A percentile compares a stretch with the other conserved stretches of the same genome.
These are phyloP conservation scores for Leccinum olivaceopallidum DNA, from an alignment of 768 basidiomycete species.

Conservation along the genomic window DNA sequence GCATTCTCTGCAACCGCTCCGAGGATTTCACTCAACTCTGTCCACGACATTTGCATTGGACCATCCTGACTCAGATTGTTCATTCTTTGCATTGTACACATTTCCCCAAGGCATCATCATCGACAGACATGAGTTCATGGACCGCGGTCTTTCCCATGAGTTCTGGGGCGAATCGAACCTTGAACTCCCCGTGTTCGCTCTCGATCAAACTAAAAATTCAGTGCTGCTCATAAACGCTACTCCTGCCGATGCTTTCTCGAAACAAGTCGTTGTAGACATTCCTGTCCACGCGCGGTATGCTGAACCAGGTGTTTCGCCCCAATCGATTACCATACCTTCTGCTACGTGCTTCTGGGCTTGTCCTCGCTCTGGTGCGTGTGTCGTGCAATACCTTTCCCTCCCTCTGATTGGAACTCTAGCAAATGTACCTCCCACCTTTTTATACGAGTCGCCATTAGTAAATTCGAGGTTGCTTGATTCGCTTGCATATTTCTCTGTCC, in stretches of 20 bases:
- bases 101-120: conserved; percentile 43
- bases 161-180: conserved; percentile 41
- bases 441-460: conserved; percentile 18
- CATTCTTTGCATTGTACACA: conserved; percentile 35
- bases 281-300: conserved; percentile 49
- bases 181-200: conserved; percentile 43
- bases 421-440: conserved; percentile 5
- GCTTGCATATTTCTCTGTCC: conserved; percentile 18
- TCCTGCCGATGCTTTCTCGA: conserved; percentile 1
- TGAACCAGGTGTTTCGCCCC: conserved; percentile 22
- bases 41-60: conserved; percentile 23
- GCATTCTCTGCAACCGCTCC: conserved; percentile 23
- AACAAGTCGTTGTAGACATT: conserved; percentile 30
- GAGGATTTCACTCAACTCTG: conserved; percentile 34
- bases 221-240: conserved; percentile 36
- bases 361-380: conserved; percentile 23
- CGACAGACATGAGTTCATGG: conserved; percentile 44
- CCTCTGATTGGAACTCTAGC: conserved; percentile 14
- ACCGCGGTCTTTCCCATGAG: conserved; percentile 34
- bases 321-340: conserved; percentile 24
- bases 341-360: conserved; percentile 38
- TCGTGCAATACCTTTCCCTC: background rate
- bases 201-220: conserved; percentile 25
- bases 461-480: conserved; percentile 26
- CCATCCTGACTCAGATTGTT: conserved; percentile 18